These are phyloP conservation scores for Potentilla sterilis DNA, from an alignment of 306 rosid genomes.

Conservation along the genomic window DNA sequence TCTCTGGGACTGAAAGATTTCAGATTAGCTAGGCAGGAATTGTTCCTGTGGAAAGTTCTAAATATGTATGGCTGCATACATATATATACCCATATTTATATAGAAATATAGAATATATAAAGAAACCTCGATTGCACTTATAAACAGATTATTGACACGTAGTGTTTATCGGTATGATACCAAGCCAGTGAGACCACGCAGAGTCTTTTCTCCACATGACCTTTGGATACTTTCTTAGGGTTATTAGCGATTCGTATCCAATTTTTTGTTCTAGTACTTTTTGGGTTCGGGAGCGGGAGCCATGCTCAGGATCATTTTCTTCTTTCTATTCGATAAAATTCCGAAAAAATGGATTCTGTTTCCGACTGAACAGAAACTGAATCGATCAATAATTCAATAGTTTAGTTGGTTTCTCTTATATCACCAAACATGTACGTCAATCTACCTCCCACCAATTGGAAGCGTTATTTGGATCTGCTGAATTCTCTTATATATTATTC, in stretches of 20 bases:
- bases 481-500: no score
- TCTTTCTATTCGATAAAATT: neutral
- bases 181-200: neutral
- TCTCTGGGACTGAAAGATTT: neutral
- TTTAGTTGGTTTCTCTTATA: neutral
- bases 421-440: neutral
- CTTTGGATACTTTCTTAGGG: neutral
- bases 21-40: neutral
- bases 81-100: no score
- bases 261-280: neutral
- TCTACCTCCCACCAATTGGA: neutral
- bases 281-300: neutral
- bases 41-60: neutral
- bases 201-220: neutral
- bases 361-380: neutral
- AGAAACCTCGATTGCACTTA: neutral
- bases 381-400: neutral
- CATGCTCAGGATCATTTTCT: neutral
- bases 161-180: neutral
- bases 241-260: neutral
- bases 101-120: neutral
- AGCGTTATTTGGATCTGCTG: neutral
- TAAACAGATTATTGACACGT: neutral
- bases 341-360: neutral
- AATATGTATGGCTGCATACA: neutral